Evolutionary conservation across 1,284 basidiomycete genomes (phyloP).

Genomic region (Cryptococcus sp.): DNA sequence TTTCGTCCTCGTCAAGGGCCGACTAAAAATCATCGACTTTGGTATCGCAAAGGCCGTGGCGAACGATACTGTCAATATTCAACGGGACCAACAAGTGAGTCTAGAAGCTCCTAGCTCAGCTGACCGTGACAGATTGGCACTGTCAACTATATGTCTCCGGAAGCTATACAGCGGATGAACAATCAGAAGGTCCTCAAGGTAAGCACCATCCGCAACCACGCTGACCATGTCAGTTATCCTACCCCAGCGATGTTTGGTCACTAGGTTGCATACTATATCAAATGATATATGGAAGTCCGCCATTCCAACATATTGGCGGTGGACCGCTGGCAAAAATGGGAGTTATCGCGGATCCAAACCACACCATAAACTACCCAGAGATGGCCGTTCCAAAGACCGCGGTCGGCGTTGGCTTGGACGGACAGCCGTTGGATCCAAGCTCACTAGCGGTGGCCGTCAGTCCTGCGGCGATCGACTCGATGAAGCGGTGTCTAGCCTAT

Average conservation of each 20-base stretch:
- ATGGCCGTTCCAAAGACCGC: conserved; percentile 49
- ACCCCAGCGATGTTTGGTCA: conserved; percentile 94
- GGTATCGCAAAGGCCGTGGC: conserved; percentile 96
- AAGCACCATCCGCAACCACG: conserved; percentile 11
- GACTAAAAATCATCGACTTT: conserved; percentile 93
- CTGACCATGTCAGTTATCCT: conserved; percentile 34
- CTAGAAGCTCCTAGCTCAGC: neutral
- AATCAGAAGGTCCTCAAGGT: conserved; percentile 53
- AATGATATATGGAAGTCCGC: conserved; percentile 89
- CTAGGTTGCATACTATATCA: conserved; percentile 95
- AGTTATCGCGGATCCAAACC: conserved; percentile 57
- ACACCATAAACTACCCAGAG: conserved; percentile 56
- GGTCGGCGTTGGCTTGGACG: conserved; percentile 33
- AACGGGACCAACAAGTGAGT: conserved; percentile 82
- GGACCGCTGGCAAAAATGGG: conserved; percentile 62
- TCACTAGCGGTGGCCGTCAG: conserved; percentile 52
- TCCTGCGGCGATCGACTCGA: conserved; percentile 54
- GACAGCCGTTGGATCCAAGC: conserved; percentile 33
- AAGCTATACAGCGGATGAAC: conserved; percentile 71
- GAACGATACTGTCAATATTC: conserved; percentile 95
- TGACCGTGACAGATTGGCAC: conserved; percentile 70
- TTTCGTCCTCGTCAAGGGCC: conserved; percentile 89
- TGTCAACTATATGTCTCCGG: conserved; percentile 94
- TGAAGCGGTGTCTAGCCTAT: conserved; percentile 57
- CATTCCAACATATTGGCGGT: conserved; percentile 83